Base-by-base conservation (phyloP, 495 filamentous ascomycete genomes). In the Penicillium coprophilum region DNA sequence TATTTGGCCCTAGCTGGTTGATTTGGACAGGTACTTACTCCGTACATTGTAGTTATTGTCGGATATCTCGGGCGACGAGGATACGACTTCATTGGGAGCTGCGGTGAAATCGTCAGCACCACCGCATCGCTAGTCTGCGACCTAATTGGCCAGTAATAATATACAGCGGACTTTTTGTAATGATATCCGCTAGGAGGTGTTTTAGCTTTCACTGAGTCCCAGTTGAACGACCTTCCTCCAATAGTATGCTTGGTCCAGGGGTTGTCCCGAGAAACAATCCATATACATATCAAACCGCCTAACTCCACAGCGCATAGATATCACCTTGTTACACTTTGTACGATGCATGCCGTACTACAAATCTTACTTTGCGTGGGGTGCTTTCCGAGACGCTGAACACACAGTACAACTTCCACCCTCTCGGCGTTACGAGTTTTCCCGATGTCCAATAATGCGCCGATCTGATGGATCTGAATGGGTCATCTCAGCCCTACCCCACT, bases 401-500 rank as follows among this genome's bases (percentile, higher is more conserved):
- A 49, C 17, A 1, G 6, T 46, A 46, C 11, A n/a, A 45, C 19
- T 21, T 8, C 9, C 5, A 23, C 31, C 11, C 39, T 21, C 10
- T 6, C 30, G 46, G 46, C 4, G 23, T 53, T 53, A 53, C 50
- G 38, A 53, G 41, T 21, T 55, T 58, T 61, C 51, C 64, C 23
- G 12, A 41, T 38, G 21, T 47, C 61, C 61, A 58, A 60, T 59
- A 19, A 47, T 41, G 19, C 54, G 63, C 49, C 39, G 64, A 64
- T 67, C 61, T 48, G 44, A 58, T 43, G 51, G 50, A 27, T 50
- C 44, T 45, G 31, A 19, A 31, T 41, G 51, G 54, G 49, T 53
- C 61, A 36, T 47, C 28, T 67, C 64, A 65, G 62, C 64, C 59
- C 59, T 67, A 67, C 56, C 61, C 56, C 56, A 53, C 51, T 34